Percentiles rank a stretch among this genome's conserved stretches.
Conservation (phyloP, 257 asterid species). For the Solanum piurae region DNA sequence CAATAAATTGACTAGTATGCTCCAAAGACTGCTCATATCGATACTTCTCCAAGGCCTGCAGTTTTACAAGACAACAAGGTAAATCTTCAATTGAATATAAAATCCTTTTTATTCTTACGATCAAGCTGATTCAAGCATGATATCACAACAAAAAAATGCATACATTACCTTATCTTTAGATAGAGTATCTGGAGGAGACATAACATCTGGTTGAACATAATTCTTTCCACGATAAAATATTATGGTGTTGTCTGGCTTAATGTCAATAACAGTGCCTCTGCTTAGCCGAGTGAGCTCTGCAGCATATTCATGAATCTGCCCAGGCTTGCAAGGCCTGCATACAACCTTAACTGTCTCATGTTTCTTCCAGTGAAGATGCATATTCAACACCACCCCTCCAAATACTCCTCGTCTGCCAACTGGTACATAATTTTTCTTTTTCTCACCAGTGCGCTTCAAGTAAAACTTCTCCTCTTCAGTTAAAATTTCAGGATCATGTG, state of each 20-base stretch:
- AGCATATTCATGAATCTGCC: slow-evolving; percentile 74
- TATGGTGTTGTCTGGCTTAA: slow-evolving; percentile 58
- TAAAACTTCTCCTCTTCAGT: slow-evolving; percentile 94
- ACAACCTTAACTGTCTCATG: slow-evolving; percentile 87
- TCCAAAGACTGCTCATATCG: slow-evolving; percentile 72
- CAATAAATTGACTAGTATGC: slow-evolving; percentile 84
- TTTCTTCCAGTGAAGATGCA: slow-evolving; percentile 97
- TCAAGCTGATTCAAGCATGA: background rate
- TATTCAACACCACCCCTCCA: slow-evolving; percentile 95
- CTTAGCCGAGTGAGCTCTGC: slow-evolving; percentile 83
- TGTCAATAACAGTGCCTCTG: slow-evolving; percentile 67
- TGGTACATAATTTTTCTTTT: slow-evolving; percentile 77
- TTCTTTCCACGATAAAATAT: slow-evolving; percentile 84
- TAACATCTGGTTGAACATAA: slow-evolving; percentile 71
- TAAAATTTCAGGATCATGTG: slow-evolving; percentile 82
- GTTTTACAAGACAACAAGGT: background rate
- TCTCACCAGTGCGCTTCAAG: slow-evolving; percentile 86
- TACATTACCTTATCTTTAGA: slow-evolving; percentile 81
- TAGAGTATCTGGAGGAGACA: slow-evolving; percentile 85
- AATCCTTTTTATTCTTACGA: background rate
- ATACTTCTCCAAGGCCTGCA: slow-evolving; percentile 84
- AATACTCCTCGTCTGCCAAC: slow-evolving; percentile 95
- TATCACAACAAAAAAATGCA: background rate
- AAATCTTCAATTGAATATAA: background rate
- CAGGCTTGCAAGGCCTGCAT: slow-evolving; percentile 90